Percentiles rank a stretch among this genome's conserved stretches.
Conservation (phyloP, 1,284 basidiomycete species). For the Abortiporus biennis region DNA sequence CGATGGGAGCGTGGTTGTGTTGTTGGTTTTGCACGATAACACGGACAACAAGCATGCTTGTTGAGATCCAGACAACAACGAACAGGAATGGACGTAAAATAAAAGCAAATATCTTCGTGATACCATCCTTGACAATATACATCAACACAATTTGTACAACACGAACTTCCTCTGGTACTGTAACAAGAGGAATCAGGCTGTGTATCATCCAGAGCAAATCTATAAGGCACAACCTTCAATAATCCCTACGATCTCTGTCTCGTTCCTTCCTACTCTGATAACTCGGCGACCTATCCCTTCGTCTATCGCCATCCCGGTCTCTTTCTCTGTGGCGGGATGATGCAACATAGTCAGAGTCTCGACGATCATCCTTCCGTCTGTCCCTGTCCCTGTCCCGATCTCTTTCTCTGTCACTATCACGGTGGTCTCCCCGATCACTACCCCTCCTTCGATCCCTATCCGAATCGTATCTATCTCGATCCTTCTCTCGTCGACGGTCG, state of each 20-base stretch:
- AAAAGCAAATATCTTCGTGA: too few species aligned
- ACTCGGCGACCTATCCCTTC: background rate
- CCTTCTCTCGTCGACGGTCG: conserved; percentile 24
- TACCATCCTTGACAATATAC: too few species aligned
- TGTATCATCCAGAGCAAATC: too few species aligned
- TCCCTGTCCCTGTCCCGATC: conserved; percentile 22
- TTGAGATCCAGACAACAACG: too few species aligned
- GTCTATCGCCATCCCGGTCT: conserved; percentile 1
- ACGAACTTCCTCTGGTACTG: too few species aligned
- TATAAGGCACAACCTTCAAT: too few species aligned
- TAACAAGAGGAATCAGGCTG: too few species aligned
- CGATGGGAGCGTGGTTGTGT: too few species aligned
- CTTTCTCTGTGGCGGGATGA: conserved; percentile 1
- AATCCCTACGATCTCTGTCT: conserved; percentile 6
- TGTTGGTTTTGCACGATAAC: too few species aligned
- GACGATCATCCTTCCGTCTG: conserved; percentile 21
- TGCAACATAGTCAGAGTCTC: conserved; percentile 13
- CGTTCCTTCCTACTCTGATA: background rate
- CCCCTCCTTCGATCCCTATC: conserved; percentile 22
- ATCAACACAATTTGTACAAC: too few species aligned
- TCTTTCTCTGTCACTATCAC: conserved; percentile 22
- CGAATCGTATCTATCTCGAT: conserved; percentile 21
- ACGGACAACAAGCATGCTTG: too few species aligned
- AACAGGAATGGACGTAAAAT: too few species aligned
- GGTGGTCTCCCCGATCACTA: conserved; percentile 19